phyloP scores from a whole-genome alignment of 345 rosid genomes.

The Schrenkiella parvula region DNA sequence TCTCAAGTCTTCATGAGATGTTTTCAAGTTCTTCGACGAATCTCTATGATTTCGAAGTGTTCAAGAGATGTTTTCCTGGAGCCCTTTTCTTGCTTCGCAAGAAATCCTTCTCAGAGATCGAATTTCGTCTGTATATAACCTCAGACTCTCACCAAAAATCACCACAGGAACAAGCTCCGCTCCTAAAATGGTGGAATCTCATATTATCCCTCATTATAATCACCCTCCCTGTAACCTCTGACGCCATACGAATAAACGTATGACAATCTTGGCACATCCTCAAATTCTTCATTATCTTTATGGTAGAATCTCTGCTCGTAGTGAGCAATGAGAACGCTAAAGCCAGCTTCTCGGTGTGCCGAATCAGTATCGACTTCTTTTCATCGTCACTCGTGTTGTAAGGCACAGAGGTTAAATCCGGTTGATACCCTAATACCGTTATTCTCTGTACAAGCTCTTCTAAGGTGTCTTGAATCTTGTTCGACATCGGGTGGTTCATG shows the following conservation, averaged over 20 bases:
- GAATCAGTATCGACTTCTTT: slow-evolving; percentile 47
- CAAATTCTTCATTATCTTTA: slow-evolving; percentile 68
- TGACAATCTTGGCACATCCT: slow-evolving; percentile 83
- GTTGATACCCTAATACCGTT: slow-evolving; percentile 47
- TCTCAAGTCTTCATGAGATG: too few relatives aligned
- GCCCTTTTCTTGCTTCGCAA: not conserved
- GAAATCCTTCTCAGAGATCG: not conserved
- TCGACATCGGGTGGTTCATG: slow-evolving; percentile 47
- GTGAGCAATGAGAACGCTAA: slow-evolving; percentile 59
- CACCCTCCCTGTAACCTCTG: slow-evolving; percentile 47
- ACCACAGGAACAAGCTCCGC: slow-evolving; percentile 70
- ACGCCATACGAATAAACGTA: slow-evolving; percentile 50
- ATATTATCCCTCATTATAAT: slow-evolving; percentile 65
- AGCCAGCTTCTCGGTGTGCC: slow-evolving; percentile 77
- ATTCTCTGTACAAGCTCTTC: slow-evolving; percentile 46
- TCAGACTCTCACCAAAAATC: slow-evolving; percentile 55
- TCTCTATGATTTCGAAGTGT: not conserved
- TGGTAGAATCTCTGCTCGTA: slow-evolving; percentile 31
- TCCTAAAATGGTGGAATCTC: slow-evolving; percentile 74
- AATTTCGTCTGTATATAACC: not conserved
- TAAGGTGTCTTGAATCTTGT: slow-evolving; percentile 46
- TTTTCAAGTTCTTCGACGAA: not conserved
- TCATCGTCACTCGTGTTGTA: slow-evolving; percentile 49
- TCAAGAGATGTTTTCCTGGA: not conserved
- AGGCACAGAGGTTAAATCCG: slow-evolving; percentile 46